Evolutionary conservation across 2,329 filamentous ascomycete species (phyloP).

Genomic region (Aspergillus ibericus): DNA sequence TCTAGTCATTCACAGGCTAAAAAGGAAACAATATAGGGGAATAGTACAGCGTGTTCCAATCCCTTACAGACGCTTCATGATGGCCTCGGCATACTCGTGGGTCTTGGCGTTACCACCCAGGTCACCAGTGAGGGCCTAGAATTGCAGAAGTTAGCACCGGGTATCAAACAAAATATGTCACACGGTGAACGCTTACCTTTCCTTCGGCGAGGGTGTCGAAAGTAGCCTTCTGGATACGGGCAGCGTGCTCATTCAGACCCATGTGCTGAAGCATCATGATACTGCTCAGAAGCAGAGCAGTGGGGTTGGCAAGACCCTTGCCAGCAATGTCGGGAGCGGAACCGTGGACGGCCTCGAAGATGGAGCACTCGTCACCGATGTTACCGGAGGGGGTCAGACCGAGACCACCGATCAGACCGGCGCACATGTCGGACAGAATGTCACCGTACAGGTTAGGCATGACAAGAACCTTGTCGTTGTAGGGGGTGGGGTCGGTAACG

Average conservation of each 20-base stretch:
- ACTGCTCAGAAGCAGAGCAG: conserved; percentile 87
- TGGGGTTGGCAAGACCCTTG: conserved; percentile 95
- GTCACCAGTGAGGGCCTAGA: conserved; percentile 80
- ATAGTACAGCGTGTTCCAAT: conserved; percentile 37
- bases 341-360: conserved; percentile 99
- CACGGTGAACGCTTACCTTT: conserved; percentile 59
- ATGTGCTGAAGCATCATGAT: conserved; percentile 99
- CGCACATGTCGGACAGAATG: conserved; percentile 99
- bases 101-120: conserved; percentile 96
- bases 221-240: conserved; percentile 88
- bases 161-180: neutral
- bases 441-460: conserved; percentile 98
- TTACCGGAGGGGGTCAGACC: conserved; percentile 97
- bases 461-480: conserved; percentile 99
- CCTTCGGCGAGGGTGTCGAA: conserved; percentile 95
- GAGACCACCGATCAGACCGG: conserved; percentile 94
- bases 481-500: conserved; percentile 90
- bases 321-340: conserved; percentile 95
- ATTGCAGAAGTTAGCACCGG: conserved; percentile 15
- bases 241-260: conserved; percentile 80
- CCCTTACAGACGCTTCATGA: conserved; percentile 67
- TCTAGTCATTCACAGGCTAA: conserved; percentile 41
- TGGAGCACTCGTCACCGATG: conserved; percentile 98
- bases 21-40: conserved; percentile 31
- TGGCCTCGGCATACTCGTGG: conserved; percentile 86